Base-by-base conservation (phyloP, 2,329 filamentous ascomycete genomes). In the Exophiala sp. region DNA sequence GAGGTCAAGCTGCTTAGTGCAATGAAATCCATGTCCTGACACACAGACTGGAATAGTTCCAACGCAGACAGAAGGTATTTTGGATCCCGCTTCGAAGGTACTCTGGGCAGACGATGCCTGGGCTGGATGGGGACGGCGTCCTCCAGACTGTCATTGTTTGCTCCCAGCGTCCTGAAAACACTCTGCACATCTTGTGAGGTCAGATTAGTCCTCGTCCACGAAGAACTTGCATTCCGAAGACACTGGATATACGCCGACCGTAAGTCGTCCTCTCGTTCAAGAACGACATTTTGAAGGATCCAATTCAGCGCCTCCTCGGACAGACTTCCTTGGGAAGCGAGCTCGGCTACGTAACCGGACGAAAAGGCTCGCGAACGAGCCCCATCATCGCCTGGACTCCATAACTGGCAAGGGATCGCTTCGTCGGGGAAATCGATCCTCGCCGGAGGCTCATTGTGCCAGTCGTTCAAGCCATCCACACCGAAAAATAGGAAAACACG, bases 261-360 rank as follows among this genome's bases (percentile, higher is more conserved):
- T 35, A 87, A 64, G 38, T 78, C 72, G 35, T 73, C 68, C 24
- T 76, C 75, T 34, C 69, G 66, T 59, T 86, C 81, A 1, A 70
- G 63, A 21, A 55, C 46, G n/a, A 58, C 42, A 16, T 50, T 43
- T 34, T 64, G 55, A 29, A 71, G 64, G 2, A 88, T 70, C 85
- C 86, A 90, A 13, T 75, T 60, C 43, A 87, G 74, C 1, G 88
- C 62, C 47, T 83, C 76, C 52, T 86, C 79, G 0, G 85, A 80
- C 10, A 88, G 63, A 2, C 63, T 56, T 10, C 66, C 64, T 32
- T 69, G 69, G 3, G 64, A 61, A 13, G 78, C 67, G 11, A 83
- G 69, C 38, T 78, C 74, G 48, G 78, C 74, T 1, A 82, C 73
- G 48, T 85, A 68, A 1, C 85, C 84, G 16, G 79, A 81, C 19